A percentile compares a stretch with the other conserved stretches of the same genome.
Evolutionary conservation across 1,284 basidiomycete genomes (phyloP).

Genomic region (Polyporus tsugae): DNA sequence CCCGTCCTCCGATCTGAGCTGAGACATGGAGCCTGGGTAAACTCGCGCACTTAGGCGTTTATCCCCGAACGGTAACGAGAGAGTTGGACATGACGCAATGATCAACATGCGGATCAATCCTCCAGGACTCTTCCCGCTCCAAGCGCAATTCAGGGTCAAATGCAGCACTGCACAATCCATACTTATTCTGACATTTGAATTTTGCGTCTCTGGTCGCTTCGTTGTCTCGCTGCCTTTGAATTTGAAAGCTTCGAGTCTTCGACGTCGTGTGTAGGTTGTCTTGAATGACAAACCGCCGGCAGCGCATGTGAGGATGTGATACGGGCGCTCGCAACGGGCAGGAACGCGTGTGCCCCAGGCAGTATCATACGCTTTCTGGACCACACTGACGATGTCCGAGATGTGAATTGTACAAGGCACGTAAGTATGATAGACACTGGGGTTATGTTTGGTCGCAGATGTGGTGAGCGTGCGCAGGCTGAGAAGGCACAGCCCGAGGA

Average conservation of each 20-base stretch:
- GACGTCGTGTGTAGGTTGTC: neutral
- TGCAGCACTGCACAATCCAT: neutral
- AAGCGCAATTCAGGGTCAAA: neutral
- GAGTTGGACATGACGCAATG: constrained; percentile 27
- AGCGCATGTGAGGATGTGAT: neutral
- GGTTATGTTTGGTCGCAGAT: constrained; percentile 10
- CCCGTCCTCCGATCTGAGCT: constrained; percentile 11
- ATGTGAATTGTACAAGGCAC: constrained; percentile 20
- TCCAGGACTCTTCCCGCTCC: neutral
- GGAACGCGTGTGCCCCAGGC: constrained; percentile 5
- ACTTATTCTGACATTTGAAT: constrained; percentile 11
- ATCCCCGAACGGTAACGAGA: constrained; percentile 10
- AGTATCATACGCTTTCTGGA: neutral
- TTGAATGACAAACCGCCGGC: neutral
- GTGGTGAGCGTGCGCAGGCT: constrained; percentile 2
- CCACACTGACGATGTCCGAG: neutral
- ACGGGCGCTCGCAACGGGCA: neutral
- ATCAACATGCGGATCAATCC: constrained; percentile 28
- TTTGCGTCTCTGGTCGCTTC: constrained; percentile 1
- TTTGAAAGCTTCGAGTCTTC: neutral
- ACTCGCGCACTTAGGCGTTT: constrained; percentile 9
- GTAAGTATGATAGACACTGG: constrained; percentile 4
- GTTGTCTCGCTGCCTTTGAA: neutral
- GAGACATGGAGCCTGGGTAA: constrained; percentile 7
- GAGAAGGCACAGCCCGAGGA: constrained; percentile 20